Percentiles rank a stretch among this genome's conserved stretches.
phyloP scores from a whole-genome alignment of 768 basidiomycete genomes.

The Coprinopsis strossmayeri region DNA sequence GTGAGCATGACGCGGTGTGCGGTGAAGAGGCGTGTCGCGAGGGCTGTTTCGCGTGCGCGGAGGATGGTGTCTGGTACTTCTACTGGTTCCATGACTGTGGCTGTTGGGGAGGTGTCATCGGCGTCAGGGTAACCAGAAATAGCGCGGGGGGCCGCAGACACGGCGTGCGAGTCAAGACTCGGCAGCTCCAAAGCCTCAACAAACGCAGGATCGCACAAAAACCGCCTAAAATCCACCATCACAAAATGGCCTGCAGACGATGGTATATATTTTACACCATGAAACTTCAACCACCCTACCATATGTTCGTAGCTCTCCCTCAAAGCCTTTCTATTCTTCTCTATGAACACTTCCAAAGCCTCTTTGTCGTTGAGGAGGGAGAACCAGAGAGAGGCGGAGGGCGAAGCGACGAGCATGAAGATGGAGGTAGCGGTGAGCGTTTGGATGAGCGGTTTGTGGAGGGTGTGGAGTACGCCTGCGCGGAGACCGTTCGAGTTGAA shows the following conservation, averaged over 20 bases:
- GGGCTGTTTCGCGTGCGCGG: background rate
- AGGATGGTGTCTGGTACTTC: background rate
- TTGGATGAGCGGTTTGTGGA: conserved; percentile 12
- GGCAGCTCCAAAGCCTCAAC: too few relatives aligned
- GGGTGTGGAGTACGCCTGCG: conserved; percentile 18
- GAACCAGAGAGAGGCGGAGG: conserved; percentile 18
- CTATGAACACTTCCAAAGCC: conserved; percentile 15
- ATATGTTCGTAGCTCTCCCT: conserved; percentile 18
- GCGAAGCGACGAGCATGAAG: conserved; percentile 18
- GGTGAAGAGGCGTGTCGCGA: background rate
- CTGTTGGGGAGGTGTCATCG: background rate
- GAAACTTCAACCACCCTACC: conserved; percentile 19
- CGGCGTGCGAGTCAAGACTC: too few relatives aligned
- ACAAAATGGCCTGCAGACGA: conserved; percentile 16
- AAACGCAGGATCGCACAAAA: conserved; percentile 8
- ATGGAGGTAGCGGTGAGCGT: conserved; percentile 14
- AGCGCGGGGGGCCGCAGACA: background rate
- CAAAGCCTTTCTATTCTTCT: conserved; percentile 12
- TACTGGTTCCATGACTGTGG: too few relatives aligned
- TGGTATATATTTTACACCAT: conserved; percentile 15
- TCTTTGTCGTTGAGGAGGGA: conserved; percentile 17
- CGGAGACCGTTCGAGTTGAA: conserved; percentile 23
- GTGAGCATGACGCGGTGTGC: background rate
- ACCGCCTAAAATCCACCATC: conserved; percentile 12
- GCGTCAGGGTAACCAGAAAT: background rate